A percentile compares a stretch with the other conserved stretches of the same genome.
Conservation (phyloP, 139 green algal species). For the Picochlorum sp. region DNA sequence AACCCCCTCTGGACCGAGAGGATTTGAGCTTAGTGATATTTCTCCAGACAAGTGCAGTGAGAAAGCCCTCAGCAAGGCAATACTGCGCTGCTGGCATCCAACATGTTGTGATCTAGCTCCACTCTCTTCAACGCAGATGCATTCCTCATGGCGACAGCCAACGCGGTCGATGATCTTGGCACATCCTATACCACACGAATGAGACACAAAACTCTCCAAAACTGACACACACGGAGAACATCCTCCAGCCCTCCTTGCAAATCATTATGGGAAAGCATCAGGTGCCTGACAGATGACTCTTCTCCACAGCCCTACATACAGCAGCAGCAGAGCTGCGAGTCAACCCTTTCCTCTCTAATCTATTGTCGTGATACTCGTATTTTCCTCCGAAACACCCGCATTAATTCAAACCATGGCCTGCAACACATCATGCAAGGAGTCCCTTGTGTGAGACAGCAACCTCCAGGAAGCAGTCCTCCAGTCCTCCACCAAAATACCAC, state of each 20-base stretch:
- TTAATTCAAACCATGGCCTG: slow-evolving; percentile 16
- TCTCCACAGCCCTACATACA: neutral
- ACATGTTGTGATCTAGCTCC: slow-evolving; percentile 12
- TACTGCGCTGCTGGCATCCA: neutral
- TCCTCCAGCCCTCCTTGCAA: neutral
- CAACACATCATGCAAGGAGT: neutral
- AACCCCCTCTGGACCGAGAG: neutral
- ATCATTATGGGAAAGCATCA: slow-evolving; percentile 2
- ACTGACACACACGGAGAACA: neutral
- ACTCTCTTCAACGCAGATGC: neutral
- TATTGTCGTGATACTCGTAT: neutral
- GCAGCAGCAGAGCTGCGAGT: neutral
- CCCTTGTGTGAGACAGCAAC: neutral
- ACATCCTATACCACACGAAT: slow-evolving; percentile 8
- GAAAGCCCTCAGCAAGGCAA: neutral
- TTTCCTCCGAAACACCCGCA: slow-evolving; percentile 9
- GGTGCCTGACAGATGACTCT: slow-evolving; percentile 4
- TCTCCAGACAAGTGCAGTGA: neutral
- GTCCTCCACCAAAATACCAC: neutral
- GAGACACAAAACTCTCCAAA: slow-evolving; percentile 3
- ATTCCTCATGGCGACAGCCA: neutral
- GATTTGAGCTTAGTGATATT: slow-evolving; percentile 4
- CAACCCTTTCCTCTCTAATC: slow-evolving; percentile 20
- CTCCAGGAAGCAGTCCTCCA: too few species aligned
- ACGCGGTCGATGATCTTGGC: neutral